Evolutionary conservation across 108 stramenopile genomes (phyloP).

Genomic region (Pseudonitzschia delicatissima): DNA sequence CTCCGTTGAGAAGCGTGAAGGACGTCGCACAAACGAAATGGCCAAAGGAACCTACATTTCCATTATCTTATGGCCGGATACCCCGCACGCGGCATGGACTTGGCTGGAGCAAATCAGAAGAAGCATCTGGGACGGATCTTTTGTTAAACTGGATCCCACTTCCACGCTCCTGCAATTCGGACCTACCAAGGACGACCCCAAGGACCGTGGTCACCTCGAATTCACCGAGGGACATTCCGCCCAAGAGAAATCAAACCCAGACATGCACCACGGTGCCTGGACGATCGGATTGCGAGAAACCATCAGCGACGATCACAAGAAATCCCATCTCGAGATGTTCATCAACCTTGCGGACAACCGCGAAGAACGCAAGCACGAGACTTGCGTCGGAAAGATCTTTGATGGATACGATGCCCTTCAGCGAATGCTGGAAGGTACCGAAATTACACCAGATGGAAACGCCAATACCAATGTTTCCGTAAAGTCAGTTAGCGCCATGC

Average conservation of each 20-base stretch:
- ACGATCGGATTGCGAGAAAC: slow-evolving; percentile 32
- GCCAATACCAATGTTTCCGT: slow-evolving; percentile 1
- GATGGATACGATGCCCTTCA: slow-evolving; percentile 38
- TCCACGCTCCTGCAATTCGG: slow-evolving; percentile 8
- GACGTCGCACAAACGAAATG: background rate
- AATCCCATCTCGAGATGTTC: slow-evolving; percentile 9
- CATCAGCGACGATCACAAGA: background rate
- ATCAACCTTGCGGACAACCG: slow-evolving; percentile 45
- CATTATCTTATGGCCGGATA: slow-evolving; percentile 43
- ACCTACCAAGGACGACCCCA: background rate
- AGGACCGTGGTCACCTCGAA: slow-evolving; percentile 5
- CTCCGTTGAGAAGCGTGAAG: background rate
- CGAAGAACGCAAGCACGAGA: slow-evolving; percentile 28
- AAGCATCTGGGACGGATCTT: slow-evolving; percentile 31
- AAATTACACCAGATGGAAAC: background rate
- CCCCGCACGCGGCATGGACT: slow-evolving; percentile 50
- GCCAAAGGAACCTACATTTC: slow-evolving; percentile 7
- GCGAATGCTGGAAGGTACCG: slow-evolving; percentile 20
- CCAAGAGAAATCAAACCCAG: background rate
- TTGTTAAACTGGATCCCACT: slow-evolving; percentile 9
- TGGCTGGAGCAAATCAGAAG: slow-evolving; percentile 39
- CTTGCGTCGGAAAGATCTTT: slow-evolving; percentile 38
- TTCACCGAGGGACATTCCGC: slow-evolving; percentile 10
- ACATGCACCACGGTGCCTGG: slow-evolving; percentile 19
- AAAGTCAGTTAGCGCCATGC: slow-evolving; percentile 11